Percentiles rank a stretch among this genome's conserved stretches.
Conservation (phyloP, 345 rosid genomes). For the Hibiscus mutabilis region DNA sequence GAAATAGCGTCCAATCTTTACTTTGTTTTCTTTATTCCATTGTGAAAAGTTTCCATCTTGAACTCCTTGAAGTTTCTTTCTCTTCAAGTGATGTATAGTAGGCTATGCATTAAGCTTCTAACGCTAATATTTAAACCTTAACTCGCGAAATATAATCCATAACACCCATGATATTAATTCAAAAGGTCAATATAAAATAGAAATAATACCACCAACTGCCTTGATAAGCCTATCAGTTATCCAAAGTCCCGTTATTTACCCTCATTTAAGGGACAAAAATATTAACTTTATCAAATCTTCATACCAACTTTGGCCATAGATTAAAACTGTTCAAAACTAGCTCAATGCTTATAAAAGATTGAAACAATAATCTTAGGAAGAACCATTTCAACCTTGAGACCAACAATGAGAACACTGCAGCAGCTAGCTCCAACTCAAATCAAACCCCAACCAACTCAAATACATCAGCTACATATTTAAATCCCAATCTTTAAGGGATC, state of each 20-base stretch:
- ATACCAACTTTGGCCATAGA: background rate
- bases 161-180: background rate
- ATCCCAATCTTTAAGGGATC: conserved; percentile 5
- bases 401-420: background rate
- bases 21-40: background rate
- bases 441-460: background rate
- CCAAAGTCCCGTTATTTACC: background rate
- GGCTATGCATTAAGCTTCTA: no score
- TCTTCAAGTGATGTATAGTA: background rate
- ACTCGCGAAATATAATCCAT: background rate
- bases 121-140: no score
- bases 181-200: background rate
- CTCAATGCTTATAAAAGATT: background rate
- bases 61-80: background rate
- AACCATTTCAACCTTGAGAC: background rate
- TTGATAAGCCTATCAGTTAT: background rate
- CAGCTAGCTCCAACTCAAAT: background rate
- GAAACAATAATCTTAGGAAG: conserved; percentile 1
- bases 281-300: background rate
- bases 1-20: background rate
- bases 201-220: background rate
- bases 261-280: background rate
- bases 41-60: background rate
- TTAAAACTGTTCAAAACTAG: background rate
- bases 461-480: conserved; percentile 2